Percentiles rank a stretch among this genome's conserved stretches.
These are phyloP conservation scores for Cornus controversa DNA, from an alignment of 148 eudicot species.

Conservation along the genomic window DNA sequence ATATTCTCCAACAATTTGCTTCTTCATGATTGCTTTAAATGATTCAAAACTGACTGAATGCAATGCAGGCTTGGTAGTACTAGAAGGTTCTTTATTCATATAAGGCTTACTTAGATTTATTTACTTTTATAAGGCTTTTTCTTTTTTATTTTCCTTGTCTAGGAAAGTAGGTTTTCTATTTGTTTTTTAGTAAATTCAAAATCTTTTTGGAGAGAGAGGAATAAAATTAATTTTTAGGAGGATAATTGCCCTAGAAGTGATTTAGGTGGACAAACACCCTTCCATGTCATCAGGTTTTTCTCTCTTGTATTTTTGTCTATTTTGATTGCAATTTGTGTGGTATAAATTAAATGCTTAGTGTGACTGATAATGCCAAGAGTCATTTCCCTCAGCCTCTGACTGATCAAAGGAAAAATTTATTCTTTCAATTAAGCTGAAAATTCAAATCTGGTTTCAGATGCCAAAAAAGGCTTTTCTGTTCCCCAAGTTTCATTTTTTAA, in stretches of 20 bases:
- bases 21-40: too few relatives aligned
- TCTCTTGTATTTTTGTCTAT: not conserved
- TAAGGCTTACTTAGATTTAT: not conserved
- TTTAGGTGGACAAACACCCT: not conserved
- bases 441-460: not conserved
- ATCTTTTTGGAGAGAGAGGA: not conserved
- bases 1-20: too few relatives aligned
- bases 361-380: not conserved
- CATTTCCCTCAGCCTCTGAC: not conserved
- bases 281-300: not conserved
- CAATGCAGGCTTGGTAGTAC: not conserved
- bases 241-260: not conserved
- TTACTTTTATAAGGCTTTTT: too few relatives aligned
- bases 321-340: not conserved
- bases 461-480: not conserved
- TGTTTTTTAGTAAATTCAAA: not conserved
- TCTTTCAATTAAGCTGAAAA: not conserved
- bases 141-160: too few relatives aligned
- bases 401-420: not conserved
- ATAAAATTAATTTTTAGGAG: not conserved
- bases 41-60: not conserved
- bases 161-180: not conserved
- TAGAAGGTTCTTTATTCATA: not conserved
- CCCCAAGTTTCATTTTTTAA: not conserved
- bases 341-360: not conserved